phyloP scores from a whole-genome alignment of 805 yeast species.

The Wickerhamiella sorbophila region DNA sequence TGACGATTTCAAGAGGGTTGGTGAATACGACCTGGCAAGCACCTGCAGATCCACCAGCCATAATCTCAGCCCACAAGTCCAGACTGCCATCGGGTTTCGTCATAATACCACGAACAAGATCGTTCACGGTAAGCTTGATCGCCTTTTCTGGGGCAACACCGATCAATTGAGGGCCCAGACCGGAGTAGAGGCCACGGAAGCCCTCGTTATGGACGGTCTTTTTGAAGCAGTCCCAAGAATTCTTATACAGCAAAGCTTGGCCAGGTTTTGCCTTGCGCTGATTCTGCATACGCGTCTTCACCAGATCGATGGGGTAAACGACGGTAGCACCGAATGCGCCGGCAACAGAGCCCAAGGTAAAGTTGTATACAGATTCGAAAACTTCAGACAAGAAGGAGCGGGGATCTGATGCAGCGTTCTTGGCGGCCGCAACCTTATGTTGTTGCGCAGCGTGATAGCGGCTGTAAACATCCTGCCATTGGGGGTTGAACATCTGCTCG shows the following conservation, averaged over 20 bases:
- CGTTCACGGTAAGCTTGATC: constrained; percentile 88
- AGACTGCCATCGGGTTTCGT: constrained; percentile 40
- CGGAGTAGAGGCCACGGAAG: constrained; percentile 72
- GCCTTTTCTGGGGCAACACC: constrained; percentile 99
- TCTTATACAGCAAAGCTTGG: constrained; percentile 41
- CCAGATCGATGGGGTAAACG: constrained; percentile 91
- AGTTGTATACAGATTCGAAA: constrained; percentile 77
- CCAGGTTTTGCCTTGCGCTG: constrained; percentile 53
- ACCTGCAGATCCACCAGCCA: constrained; percentile 92
- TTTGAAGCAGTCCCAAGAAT: constrained; percentile 72
- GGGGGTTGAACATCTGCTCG: constrained; percentile 30
- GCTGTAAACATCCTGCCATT: constrained; percentile 28
- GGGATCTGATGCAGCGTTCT: constrained; percentile 27
- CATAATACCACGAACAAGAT: constrained; percentile 62
- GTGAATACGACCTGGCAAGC: constrained; percentile 93
- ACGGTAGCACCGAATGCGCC: constrained; percentile 98
- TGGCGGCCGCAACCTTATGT: constrained; percentile 28
- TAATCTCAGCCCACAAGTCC: constrained; percentile 47
- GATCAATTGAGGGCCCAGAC: constrained; percentile 81
- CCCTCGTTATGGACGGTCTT: constrained; percentile 73
- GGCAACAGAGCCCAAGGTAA: constrained; percentile 82
- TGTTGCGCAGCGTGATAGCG: constrained; percentile 23
- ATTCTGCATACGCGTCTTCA: constrained; percentile 95
- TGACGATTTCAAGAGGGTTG: constrained; percentile 90
- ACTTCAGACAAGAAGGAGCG: constrained; percentile 39